phyloP scores from a whole-genome alignment of 192 early-diverging fungal genomes.

The Lunasporangiospora selenospora region DNA sequence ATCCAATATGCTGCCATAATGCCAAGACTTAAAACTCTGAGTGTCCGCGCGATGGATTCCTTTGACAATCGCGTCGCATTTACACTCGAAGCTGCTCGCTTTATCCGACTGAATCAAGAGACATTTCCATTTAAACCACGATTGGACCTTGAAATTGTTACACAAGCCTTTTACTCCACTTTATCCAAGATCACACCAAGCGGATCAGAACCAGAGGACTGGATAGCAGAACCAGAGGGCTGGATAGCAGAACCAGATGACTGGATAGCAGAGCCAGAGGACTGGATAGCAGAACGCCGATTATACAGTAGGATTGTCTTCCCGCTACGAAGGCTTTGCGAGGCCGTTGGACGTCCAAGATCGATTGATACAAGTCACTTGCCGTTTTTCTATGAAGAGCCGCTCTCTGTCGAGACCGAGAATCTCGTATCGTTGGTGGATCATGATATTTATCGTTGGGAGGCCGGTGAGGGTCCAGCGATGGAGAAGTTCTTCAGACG shows the following conservation, averaged over 20 bases:
- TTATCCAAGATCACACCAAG: background rate
- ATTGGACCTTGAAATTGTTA: background rate
- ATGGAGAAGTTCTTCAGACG: constrained; percentile 13
- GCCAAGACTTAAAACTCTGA: background rate
- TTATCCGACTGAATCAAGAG: background rate
- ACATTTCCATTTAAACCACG: constrained; percentile 2
- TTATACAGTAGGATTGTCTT: too few relatives aligned
- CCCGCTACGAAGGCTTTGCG: too few relatives aligned
- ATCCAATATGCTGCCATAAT: background rate
- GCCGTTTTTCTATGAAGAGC: constrained; percentile 2
- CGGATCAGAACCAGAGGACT: background rate
- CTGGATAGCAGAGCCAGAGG: too few relatives aligned
- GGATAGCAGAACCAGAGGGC: too few relatives aligned
- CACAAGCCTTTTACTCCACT: background rate
- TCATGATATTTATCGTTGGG: background rate
- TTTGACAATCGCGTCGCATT: background rate
- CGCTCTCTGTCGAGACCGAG: background rate
- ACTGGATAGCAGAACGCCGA: background rate
- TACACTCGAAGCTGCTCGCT: background rate
- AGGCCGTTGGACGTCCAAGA: constrained; percentile 1
- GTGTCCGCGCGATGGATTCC: background rate
- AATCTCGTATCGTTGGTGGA: background rate
- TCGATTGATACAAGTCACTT: background rate
- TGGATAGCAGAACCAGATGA: too few relatives aligned
- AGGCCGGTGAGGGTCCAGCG: background rate